phyloP scores from a whole-genome alignment of 495 filamentous ascomycete genomes.

The Lophiotrema nucula region DNA sequence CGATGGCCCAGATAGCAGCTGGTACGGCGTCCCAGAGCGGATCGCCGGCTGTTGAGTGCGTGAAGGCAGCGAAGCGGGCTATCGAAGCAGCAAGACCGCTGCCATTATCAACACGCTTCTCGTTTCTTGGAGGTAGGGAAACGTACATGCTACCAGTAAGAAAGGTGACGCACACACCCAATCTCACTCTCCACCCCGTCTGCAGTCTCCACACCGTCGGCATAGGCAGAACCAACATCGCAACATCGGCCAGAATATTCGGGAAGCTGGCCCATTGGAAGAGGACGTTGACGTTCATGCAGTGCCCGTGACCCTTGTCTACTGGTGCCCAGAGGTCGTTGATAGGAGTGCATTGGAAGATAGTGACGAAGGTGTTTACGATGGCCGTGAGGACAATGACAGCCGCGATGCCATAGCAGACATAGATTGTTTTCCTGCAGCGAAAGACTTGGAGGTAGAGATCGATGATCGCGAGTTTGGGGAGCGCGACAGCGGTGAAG shows the following conservation, averaged over 20 bases:
- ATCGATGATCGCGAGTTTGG: background rate
- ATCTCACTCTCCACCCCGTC: background rate
- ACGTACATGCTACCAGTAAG: background rate
- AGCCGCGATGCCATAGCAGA: background rate
- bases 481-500: background rate
- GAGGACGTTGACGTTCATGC: background rate
- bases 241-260: conserved; percentile 10
- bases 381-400: background rate
- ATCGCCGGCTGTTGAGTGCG: background rate
- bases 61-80: background rate
- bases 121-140: background rate
- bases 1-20: background rate
- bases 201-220: conserved; percentile 15
- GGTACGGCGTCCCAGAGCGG: background rate
- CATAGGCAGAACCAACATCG: conserved; percentile 12
- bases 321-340: background rate
- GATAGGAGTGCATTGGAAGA: conserved; percentile 5
- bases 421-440: background rate
- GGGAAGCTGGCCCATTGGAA: conserved; percentile 1
- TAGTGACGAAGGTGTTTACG: background rate
- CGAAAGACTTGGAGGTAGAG: background rate
- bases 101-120: background rate
- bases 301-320: background rate
- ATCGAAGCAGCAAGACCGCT: background rate
- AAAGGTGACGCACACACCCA: background rate